Evolutionary conservation across 106 monocot genomes (phyloP), one percentile per base, ranked within the genome.

Genomic region (Allium fistulosum): DNA sequence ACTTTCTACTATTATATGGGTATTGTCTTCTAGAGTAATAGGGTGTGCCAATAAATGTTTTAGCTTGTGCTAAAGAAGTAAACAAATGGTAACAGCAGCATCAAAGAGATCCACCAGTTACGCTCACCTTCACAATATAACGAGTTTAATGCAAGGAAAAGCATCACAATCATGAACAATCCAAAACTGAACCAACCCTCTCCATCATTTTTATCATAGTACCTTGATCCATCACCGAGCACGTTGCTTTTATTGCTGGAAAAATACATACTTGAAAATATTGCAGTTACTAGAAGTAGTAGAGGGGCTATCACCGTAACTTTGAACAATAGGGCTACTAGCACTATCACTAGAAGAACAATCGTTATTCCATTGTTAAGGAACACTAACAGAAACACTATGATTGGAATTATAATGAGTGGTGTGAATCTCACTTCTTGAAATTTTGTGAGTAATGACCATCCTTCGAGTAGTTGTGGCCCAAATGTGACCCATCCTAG

Each of bases 41-140:
- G 22, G 22, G 22, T 22, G 22, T 22, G 22, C 22, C 22, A 22
- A 22, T 22, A 22, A 22, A 22, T 22, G 22, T 22, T 22, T 53
- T 13, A 63, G 48, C 63, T 51, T 10, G 14, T 22, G 17, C 51
- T 66, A 14, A 66, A 66, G 22, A 66, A 66, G 66, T 22, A 66
- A 10, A 66, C 11, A 51, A 66, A 66, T 0, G 66, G 66, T 4
- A 66, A 51, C 9, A 66, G 50, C 6, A 66, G 66, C 13, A 66
- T 66, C 66, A 66, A 50, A 66, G 66, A 49, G 51, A 66, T 26
- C 66, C 66, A 66, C 49, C 66, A 49, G 12, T 50, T 22, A 18
- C 66, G 51, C 66, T 66, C 66, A n/a, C 48, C 63, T 10, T 66
- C 66, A 66, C 50, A 66, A 26, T 50, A 66, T 8, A 66, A 66